Evolutionary conservation across 1,284 basidiomycete genomes (phyloP), one percentile per base, ranked within the genome.

Genomic region (Ceratobasidium sp.): DNA sequence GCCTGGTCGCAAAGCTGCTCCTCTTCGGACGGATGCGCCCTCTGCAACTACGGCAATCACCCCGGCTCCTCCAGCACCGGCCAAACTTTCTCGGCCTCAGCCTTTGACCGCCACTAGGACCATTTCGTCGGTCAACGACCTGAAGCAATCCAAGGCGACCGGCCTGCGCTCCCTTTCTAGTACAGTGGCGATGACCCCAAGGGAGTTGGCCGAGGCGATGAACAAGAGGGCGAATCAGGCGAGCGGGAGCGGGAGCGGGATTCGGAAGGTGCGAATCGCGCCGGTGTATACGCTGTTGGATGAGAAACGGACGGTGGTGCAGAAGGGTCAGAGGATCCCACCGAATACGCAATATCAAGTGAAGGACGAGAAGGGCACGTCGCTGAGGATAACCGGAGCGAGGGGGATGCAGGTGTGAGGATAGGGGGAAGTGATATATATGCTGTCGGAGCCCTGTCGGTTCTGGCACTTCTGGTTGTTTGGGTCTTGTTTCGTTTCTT

Each of bases 301-400:
- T 12, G 1, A 23, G 44, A 44, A 49, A 23, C 42, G 64, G 64
- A 49, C 64, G 44, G 64, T 66, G 13, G 23, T 66, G 44, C 10
- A 66, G 12, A 66, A 49, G 64, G 64, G 64, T 3, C 44, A 66
- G 44, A 20, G 12, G 42, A 66, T 66, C n/a, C 64, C 64, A 23
- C 64, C 64, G n/a, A 39, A 26, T 49, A 44, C 42, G n/a, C 44
- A 46, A 7, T 66, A 66, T 33, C 23, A 44, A 23, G 44, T 49
- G 44, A 66, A 28, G 44, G 64, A 66, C 23, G 64, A 23, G 53
- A 56, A 56, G 12, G 53, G 53, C 9, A 56, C 53, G n/a, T 23
- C n/a, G n/a, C 12, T 56, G n/a, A 23, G 20, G 23, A 23, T 56
- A 6, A 56, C 53, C 1, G 53, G 53, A 26, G 10, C 53, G 12